phyloP scores from a whole-genome alignment of 805 yeast genomes.

The Zygosaccharomyces lentus region DNA sequence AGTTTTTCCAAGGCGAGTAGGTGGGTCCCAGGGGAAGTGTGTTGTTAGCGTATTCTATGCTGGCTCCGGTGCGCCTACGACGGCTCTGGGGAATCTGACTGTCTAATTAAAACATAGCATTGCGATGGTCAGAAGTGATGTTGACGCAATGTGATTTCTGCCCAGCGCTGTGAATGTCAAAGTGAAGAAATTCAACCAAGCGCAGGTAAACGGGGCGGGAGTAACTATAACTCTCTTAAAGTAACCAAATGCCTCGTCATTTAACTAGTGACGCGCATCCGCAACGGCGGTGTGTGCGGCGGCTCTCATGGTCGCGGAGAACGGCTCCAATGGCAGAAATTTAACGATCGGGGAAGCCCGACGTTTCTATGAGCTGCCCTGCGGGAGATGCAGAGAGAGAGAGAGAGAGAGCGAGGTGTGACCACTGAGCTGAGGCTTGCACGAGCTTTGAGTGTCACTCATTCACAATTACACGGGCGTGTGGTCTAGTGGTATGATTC shows the following conservation, averaged over 20 bases:
- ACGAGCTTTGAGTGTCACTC: no score
- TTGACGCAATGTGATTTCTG: constrained; percentile 45
- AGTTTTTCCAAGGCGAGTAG: no score
- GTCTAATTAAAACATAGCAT: constrained; percentile 44
- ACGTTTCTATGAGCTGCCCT: not conserved
- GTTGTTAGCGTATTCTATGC: no score
- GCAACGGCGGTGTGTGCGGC: not conserved
- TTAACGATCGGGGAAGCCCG: no score
- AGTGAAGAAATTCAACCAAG: constrained; percentile 23
- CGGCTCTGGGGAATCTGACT: constrained; percentile 43
- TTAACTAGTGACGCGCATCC: no score
- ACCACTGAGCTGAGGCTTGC: not conserved
- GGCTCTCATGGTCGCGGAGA: no score
- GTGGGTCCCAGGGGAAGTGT: no score
- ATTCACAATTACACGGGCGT: constrained; percentile 24
- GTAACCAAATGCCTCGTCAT: constrained; percentile 43
- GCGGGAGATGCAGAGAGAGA: not conserved
- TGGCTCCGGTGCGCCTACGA: constrained; percentile 41
- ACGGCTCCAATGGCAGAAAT: no score
- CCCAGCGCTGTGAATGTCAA: constrained; percentile 40
- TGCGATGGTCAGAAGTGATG: constrained; percentile 44
- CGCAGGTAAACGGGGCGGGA: constrained; percentile 35
- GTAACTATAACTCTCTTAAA: constrained; percentile 44
- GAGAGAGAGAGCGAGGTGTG: no score
- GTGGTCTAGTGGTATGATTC: constrained; percentile 36